Evolutionary conservation across 371 early-diverging fungal genomes (phyloP).

Genomic region (Apophysomyces variabilis): DNA sequence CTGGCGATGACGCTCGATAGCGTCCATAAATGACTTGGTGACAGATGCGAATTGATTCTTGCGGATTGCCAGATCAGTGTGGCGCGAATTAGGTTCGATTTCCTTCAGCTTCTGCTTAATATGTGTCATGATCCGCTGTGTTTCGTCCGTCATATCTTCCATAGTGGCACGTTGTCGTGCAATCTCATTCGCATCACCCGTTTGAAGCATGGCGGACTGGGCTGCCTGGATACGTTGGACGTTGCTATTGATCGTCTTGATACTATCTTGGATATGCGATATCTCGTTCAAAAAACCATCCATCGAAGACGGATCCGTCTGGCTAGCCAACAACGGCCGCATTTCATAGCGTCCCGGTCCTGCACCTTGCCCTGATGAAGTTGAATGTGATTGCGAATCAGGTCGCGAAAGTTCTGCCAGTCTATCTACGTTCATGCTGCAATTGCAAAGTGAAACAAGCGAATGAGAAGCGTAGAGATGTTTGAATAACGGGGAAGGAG

Average conservation of each 20-base stretch:
- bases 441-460: neutral
- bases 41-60: constrained; percentile 52
- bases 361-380: constrained; percentile 6
- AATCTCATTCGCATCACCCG: constrained; percentile 44
- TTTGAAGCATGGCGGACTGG: constrained; percentile 45
- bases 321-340: constrained; percentile 47
- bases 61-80: constrained; percentile 50
- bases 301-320: constrained; percentile 31
- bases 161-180: constrained; percentile 29
- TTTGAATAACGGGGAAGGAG: neutral
- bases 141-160: constrained; percentile 36
- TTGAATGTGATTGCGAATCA: constrained; percentile 13
- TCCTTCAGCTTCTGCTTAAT: constrained; percentile 51
- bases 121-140: constrained; percentile 43
- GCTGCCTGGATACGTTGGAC: constrained; percentile 34
- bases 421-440: constrained; percentile 51
- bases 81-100: constrained; percentile 46
- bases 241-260: constrained; percentile 43
- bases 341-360: constrained; percentile 43
- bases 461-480: neutral
- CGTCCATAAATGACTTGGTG: constrained; percentile 49
- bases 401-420: constrained; percentile 44
- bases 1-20: constrained; percentile 46
- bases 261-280: constrained; percentile 45
- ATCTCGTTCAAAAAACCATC: constrained; percentile 47